A percentile compares a stretch with the other conserved stretches of the same genome.
Conservation (phyloP, 176 grass and related monocot species). For the Phoenix roebelenii region DNA sequence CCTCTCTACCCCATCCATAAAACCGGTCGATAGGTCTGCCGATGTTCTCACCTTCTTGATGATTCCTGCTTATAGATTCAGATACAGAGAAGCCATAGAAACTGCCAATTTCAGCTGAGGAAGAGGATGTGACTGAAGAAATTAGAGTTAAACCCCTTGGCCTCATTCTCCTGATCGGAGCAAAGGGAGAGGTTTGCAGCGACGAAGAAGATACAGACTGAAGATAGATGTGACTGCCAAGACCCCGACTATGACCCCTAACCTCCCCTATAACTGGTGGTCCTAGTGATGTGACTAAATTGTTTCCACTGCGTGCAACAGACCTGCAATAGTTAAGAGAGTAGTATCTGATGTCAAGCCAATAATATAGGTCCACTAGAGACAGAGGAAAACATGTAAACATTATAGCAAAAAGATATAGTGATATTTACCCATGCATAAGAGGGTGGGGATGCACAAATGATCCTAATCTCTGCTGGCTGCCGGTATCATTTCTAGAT, state of each 20-base stretch:
- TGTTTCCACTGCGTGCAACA: conserved; percentile 49
- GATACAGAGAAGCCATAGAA: conserved; percentile 47
- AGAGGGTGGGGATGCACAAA: conserved; percentile 56
- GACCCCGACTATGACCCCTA: conserved; percentile 52
- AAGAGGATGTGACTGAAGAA: conserved; percentile 52
- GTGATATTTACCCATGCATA: conserved; percentile 46
- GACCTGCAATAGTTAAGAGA: conserved; percentile 24
- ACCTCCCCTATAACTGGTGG: conserved; percentile 42
- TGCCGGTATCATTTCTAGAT: conserved; percentile 50
- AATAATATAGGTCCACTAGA: too few species aligned
- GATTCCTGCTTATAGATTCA: conserved; percentile 33
- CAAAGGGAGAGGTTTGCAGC: conserved; percentile 37
- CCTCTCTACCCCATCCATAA: conserved; percentile 46
- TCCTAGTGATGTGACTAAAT: conserved; percentile 45
- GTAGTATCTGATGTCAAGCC: background rate
- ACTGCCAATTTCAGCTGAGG: conserved; percentile 42
- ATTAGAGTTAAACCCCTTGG: conserved; percentile 62
- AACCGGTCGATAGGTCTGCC: conserved; percentile 37
- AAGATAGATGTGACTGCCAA: conserved; percentile 46
- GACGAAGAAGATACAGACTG: conserved; percentile 41
- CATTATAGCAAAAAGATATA: conserved; percentile 2
- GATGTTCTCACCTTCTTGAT: conserved; percentile 36
- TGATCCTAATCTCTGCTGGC: conserved; percentile 54
- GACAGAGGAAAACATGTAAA: too few species aligned
- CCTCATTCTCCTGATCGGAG: conserved; percentile 53